Percentiles rank a stretch among this genome's conserved stretches.
Evolutionary conservation across 1,284 basidiomycete species (phyloP).

Genomic region (Apiotrichum veenhuisii): DNA sequence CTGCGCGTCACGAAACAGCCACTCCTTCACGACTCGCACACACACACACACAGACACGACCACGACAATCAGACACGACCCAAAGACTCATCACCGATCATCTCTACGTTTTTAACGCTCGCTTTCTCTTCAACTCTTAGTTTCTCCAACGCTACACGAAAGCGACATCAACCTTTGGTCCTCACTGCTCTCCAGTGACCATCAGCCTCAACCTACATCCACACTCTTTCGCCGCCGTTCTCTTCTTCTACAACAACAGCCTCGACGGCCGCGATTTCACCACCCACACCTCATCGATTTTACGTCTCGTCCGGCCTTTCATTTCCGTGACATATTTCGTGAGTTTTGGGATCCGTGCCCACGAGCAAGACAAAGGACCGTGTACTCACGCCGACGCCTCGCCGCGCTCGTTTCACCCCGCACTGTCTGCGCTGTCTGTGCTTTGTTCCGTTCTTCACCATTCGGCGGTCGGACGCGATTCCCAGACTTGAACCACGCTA

Average conservation of each 20-base stretch:
- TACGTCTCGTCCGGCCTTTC: not conserved
- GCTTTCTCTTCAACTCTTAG: too few relatives aligned
- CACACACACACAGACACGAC: too few relatives aligned
- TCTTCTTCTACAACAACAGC: not conserved
- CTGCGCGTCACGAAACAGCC: too few relatives aligned
- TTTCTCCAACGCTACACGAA: too few relatives aligned
- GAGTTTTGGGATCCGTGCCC: not conserved
- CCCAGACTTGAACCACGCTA: not conserved
- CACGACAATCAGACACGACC: too few relatives aligned
- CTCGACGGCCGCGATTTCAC: not conserved
- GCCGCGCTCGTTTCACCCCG: not conserved
- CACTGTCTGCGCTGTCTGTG: not conserved
- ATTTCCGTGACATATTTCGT: not conserved
- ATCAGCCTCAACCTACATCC: not conserved
- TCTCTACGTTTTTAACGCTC: too few relatives aligned
- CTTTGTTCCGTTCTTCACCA: not conserved
- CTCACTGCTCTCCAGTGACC: not conserved
- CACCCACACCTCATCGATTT: not conserved
- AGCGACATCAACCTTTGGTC: not conserved
- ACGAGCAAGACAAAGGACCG: not conserved
- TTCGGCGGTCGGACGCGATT: not conserved
- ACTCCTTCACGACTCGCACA: too few relatives aligned
- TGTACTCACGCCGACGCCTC: not conserved
- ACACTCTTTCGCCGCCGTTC: not conserved
- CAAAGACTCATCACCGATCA: too few relatives aligned